Evolutionary conservation across 148 eudicot species (phyloP), one percentile per base, ranked within the genome.

Genomic region (Rhododendron ovatum): DNA sequence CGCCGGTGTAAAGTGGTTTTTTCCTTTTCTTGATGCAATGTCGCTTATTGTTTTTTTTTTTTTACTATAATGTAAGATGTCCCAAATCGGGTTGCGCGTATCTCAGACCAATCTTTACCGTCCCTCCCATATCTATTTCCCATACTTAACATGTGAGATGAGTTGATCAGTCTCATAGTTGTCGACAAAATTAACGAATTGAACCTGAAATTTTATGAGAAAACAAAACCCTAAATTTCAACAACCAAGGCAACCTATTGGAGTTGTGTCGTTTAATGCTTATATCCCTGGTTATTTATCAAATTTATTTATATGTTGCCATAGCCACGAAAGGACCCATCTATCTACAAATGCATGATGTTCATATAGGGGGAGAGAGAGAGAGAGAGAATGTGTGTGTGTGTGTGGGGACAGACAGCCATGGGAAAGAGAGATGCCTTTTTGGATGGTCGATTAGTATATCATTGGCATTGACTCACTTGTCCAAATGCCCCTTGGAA

Each of bases 401-500:
- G 35, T 17, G 63, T 57, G 76, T 15, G 39, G 76, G 43, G 43
- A 41, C 43, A 41, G 43, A 71, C 18, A 28, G 39, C 76, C 76
- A 71, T 71, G 39, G 76, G 76, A 12, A 71, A 30, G 76, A 13
- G 76, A 69, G 76, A 71, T 71, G 76, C 76, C 76, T 71, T 71
- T 71, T 28, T 30, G 71, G 18, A 71, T 67, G 11, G 33, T 30
- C 20, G 18, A 65, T 26, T 65, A 65, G 73, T 12, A 30, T 30
- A 71, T 71, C 18, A 71, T 71, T 71, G 76, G 37, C 76, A 71
- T 71, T 71, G 76, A 71, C 39, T 71, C 76, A 30, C 76, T 71
- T 71, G 76, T 71, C 76, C 76, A 30, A 71, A 28, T 71, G 7
- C 76, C 37, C 39, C 28, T 71, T 71, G 76, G 76, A 71, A 71